Base-by-base conservation (phyloP, 2,329 filamentous ascomycete species). In the Aspergillus neotritici region DNA sequence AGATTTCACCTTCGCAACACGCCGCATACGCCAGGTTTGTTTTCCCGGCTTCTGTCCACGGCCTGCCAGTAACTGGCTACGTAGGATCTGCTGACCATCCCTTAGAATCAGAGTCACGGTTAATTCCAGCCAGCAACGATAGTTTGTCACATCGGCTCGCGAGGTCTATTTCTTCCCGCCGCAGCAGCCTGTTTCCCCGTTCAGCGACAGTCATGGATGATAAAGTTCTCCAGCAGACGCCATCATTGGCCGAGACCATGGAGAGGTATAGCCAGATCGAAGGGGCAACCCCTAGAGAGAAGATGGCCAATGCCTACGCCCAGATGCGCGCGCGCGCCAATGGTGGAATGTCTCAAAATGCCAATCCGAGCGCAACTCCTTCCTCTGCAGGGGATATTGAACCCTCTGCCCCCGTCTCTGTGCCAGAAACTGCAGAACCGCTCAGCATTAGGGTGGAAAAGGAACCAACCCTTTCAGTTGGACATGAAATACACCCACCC, bases 381-480 rank as follows among this genome's bases (percentile, higher is more conserved):
- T 69, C 67, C n/a, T 69, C 66, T 25, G 57, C 61, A 4, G 65
- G 60, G 5, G 67, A 69, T 54, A 66, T 70, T 29, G 64, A 69
- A 30, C 53, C 67, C 34, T 54, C 55, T 7, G 51, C 48, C 2
- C 53, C 61, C 17, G 44, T 52, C 9, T 43, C 60, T 28, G 41
- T 59, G 2, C 60, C 62, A 1, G 61, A 65, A 44, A 54, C 47
- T 16, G 54, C 57, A 14, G 52, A 53, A 5, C 66, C 67, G 31
- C 56, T 69, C 12, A 69, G 62, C 48, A 55, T 65, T 10, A 61
- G 65, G 36, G 49, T 55, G n/a, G 65, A 65, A 14, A 58, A 57
- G 13, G 57, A 61, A 9, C 45, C 52, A 34, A 44, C 51, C 17
- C 41, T 54, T n/a, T 55, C 60, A 39, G 30, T 52, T 13, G 51